Conservation (phyloP, 2,329 filamentous ascomycete species). For the Zymoseptoria ardabiliae region DNA sequence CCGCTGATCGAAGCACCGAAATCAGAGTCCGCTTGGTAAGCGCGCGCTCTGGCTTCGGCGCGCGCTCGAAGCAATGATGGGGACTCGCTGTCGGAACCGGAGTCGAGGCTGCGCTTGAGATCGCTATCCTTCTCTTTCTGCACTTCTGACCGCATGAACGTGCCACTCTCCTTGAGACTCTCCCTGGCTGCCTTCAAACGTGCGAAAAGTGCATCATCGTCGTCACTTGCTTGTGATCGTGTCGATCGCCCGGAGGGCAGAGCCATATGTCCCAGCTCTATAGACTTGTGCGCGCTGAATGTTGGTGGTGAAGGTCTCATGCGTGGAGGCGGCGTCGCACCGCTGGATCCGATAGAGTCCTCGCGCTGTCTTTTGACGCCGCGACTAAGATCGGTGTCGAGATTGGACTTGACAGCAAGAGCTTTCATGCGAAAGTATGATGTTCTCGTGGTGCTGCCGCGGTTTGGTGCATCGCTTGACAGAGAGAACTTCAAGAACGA, state of each 20-base stretch:
- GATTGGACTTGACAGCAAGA: constrained; percentile 40
- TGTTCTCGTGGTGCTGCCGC: constrained; percentile 39
- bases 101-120: constrained; percentile 18
- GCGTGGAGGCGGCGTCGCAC: constrained; percentile 5
- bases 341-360: constrained; percentile 13
- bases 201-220: constrained; percentile 31
- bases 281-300: neutral
- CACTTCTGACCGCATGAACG: constrained; percentile 12
- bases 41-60: constrained; percentile 25
- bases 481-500: constrained; percentile 26
- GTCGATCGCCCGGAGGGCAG: constrained; percentile 10
- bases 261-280: neutral
- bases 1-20: constrained; percentile 2
- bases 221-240: constrained; percentile 17
- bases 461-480: constrained; percentile 18
- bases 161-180: constrained; percentile 16
- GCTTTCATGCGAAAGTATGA: constrained; percentile 47
- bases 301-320: constrained; percentile 11
- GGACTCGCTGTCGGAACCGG: constrained; percentile 23
- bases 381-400: constrained; percentile 12
- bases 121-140: constrained; percentile 13
- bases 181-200: constrained; percentile 27
- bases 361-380: constrained; percentile 19
- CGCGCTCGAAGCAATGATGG: constrained; percentile 28
- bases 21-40: constrained; percentile 10